phyloP scores from a whole-genome alignment of 2,329 filamentous ascomycete genomes.

The Mollisia scopiformis region DNA sequence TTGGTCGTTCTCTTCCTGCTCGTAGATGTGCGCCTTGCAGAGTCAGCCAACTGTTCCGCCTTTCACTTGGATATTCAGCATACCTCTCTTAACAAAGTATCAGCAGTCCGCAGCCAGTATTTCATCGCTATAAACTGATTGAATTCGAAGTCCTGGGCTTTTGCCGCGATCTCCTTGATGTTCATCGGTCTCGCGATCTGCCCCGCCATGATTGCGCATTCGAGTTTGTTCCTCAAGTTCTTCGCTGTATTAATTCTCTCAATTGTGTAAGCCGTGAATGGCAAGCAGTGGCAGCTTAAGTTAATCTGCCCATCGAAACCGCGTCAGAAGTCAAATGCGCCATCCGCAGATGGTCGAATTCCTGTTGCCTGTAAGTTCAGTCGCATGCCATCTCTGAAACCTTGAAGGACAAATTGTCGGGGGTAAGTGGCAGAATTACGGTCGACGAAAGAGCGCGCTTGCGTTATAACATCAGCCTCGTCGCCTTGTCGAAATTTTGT shows the following conservation, averaged over 20 bases:
- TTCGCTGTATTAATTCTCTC: background rate
- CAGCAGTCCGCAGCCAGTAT: slow-evolving; percentile 81
- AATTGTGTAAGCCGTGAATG: background rate
- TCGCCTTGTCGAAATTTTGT: background rate
- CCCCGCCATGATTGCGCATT: slow-evolving; percentile 34
- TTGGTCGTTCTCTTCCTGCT: slow-evolving; percentile 82
- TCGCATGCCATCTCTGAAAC: slow-evolving; percentile 9
- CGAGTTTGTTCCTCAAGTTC: background rate
- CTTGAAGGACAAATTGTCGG: background rate
- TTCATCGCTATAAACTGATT: slow-evolving; percentile 75
- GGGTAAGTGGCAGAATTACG: slow-evolving; percentile 4
- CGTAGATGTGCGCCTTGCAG: slow-evolving; percentile 77
- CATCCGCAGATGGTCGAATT: background rate
- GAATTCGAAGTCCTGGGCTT: slow-evolving; percentile 81
- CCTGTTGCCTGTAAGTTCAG: background rate
- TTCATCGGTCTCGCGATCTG: slow-evolving; percentile 58
- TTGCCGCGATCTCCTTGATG: slow-evolving; percentile 75
- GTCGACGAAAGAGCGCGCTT: background rate
- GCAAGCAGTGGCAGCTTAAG: background rate
- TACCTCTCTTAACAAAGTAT: slow-evolving; percentile 81
- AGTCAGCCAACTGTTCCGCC: background rate
- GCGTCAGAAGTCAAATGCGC: background rate
- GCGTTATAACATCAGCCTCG: background rate
- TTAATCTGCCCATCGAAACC: slow-evolving; percentile 4
- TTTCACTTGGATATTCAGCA: slow-evolving; percentile 30